phyloP scores from a whole-genome alignment of 2,329 filamentous ascomycete genomes.

The Albifimbria verrucaria region DNA sequence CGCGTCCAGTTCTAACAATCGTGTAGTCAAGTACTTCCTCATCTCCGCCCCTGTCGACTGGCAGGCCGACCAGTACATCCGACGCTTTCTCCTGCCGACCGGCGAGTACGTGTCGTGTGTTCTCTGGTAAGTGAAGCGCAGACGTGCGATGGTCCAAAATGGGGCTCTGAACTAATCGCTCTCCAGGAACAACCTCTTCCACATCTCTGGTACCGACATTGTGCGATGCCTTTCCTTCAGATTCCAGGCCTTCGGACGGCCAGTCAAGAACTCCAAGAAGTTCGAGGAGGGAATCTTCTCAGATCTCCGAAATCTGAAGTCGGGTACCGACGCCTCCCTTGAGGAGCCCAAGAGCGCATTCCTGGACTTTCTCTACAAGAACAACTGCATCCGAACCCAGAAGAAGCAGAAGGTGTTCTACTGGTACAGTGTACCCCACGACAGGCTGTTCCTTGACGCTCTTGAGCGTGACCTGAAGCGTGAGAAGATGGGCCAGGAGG shows the following conservation, averaged over 20 bases:
- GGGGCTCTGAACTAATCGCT: not conserved
- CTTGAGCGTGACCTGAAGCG: constrained; percentile 96
- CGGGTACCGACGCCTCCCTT: constrained; percentile 93
- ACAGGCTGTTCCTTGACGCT: constrained; percentile 94
- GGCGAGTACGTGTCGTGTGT: constrained; percentile 99
- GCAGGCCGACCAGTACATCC: constrained; percentile 94
- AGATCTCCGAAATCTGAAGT: constrained; percentile 95
- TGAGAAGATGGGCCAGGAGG: constrained; percentile 99
- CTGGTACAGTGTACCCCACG: constrained; percentile 99
- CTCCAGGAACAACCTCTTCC: constrained; percentile 82
- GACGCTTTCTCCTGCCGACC: constrained; percentile 90
- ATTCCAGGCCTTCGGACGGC: constrained; percentile 97
- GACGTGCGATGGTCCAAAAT: not conserved
- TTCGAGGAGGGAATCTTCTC: constrained; percentile 99
- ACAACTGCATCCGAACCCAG: constrained; percentile 99
- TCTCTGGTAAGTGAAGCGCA: constrained; percentile 59
- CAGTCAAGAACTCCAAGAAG: constrained; percentile 99
- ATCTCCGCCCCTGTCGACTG: constrained; percentile 98
- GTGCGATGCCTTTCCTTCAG: constrained; percentile 96
- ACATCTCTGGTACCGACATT: constrained; percentile 98
- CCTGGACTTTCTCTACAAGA: constrained; percentile 99
- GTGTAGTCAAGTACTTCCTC: constrained; percentile 95
- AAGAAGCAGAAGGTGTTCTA: constrained; percentile 99
- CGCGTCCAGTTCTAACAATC: constrained; percentile 9
- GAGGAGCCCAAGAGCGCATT: constrained; percentile 99